Conservation (phyloP, 306 rosid species). For the Quercus agrifolia region DNA sequence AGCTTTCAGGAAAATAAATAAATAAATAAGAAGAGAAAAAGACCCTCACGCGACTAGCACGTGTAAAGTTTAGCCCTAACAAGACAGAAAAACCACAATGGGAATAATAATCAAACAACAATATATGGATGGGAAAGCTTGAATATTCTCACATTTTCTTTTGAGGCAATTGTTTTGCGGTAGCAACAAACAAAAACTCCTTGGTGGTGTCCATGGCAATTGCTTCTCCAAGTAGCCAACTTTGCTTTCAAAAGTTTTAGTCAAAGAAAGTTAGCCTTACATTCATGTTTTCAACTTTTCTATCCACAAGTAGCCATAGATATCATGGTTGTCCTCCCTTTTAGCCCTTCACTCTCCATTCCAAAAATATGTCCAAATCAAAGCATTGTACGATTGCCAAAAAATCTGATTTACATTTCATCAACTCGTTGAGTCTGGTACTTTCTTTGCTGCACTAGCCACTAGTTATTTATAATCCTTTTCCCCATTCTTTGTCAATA, state of each 20-base stretch:
- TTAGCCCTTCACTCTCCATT: neutral
- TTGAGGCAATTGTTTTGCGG: neutral
- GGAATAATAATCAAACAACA: too few species aligned
- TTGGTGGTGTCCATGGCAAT: neutral
- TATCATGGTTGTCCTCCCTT: conserved; percentile 8
- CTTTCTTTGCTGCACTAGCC: neutral
- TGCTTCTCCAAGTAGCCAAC: conserved; percentile 11
- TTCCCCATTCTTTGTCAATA: too few species aligned
- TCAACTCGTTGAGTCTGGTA: neutral
- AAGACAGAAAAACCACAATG: too few species aligned
- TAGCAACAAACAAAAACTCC: neutral
- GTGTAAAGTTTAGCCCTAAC: too few species aligned
- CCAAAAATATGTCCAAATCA: neutral
- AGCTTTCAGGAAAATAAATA: too few species aligned
- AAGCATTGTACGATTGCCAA: neutral
- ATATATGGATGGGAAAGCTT: neutral
- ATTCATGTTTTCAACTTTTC: neutral
- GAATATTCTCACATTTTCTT: neutral
- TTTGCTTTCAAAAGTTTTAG: conserved; percentile 10
- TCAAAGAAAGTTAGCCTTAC: conserved; percentile 22
- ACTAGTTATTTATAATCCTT: too few species aligned
- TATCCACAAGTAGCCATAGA: conserved; percentile 13
- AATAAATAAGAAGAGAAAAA: too few species aligned
- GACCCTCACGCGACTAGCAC: too few species aligned
- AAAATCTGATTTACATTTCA: neutral